These are phyloP conservation scores for Heliosperma pusillum DNA, from an alignment of 148 eudicot species.

Conservation along the genomic window DNA sequence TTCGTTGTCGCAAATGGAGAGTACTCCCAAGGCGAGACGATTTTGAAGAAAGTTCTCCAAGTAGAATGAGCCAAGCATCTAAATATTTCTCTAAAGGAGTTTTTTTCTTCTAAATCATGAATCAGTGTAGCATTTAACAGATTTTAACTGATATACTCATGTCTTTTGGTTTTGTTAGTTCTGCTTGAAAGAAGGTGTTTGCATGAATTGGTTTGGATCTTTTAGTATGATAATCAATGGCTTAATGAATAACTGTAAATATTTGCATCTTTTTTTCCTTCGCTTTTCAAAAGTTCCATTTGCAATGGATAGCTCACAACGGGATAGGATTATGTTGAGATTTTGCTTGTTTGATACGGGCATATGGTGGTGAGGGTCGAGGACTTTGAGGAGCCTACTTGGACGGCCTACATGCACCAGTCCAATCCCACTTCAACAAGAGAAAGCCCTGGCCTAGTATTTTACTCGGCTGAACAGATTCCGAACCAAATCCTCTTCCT, in stretches of 20 bases:
- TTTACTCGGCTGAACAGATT: too few species aligned
- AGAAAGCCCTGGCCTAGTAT: too few species aligned
- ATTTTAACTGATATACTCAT: neutral
- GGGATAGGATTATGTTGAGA: too few species aligned
- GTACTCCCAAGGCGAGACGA: conserved; percentile 33
- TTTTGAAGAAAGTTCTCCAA: conserved; percentile 39
- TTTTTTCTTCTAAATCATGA: neutral
- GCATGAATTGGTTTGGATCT: neutral
- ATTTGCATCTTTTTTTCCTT: neutral
- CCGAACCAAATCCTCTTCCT: too few species aligned
- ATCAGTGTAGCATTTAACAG: neutral
- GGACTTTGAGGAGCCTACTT: too few species aligned
- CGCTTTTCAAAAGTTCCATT: too few species aligned
- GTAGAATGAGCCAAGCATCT: conserved; percentile 19
- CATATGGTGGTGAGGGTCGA: too few species aligned
- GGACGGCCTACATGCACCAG: too few species aligned
- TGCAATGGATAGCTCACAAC: too few species aligned
- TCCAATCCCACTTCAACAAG: too few species aligned
- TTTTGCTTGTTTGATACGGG: too few species aligned
- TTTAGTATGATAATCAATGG: neutral
- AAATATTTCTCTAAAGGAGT: neutral
- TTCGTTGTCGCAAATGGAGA: conserved; percentile 62
- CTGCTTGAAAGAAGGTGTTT: neutral
- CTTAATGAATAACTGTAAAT: neutral
- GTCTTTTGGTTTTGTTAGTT: neutral